Conservation (phyloP, 2,329 filamentous ascomycete species). For the Colletotrichum cereale region DNA sequence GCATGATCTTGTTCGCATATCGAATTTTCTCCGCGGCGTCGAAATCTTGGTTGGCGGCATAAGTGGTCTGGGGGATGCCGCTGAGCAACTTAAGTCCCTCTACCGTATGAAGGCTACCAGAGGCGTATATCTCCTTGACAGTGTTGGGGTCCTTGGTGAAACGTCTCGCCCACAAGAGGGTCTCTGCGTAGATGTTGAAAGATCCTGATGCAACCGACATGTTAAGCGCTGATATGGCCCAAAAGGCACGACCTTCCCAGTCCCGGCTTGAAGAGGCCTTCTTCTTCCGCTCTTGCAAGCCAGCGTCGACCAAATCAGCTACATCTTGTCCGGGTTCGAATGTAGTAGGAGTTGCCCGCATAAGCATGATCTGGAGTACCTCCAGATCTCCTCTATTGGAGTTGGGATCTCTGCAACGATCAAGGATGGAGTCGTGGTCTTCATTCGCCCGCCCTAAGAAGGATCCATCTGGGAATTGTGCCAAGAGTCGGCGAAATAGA, state of each 20-base stretch:
- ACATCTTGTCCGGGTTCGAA: too few relatives aligned
- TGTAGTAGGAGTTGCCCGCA: not conserved
- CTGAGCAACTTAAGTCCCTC: conserved; percentile 11
- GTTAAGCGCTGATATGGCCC: conserved; percentile 45
- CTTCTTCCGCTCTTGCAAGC: conserved; percentile 41
- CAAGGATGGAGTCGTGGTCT: not conserved
- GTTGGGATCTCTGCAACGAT: not conserved
- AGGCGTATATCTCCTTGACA: conserved; percentile 41
- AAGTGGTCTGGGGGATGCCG: not conserved
- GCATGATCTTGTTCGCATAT: conserved; percentile 10
- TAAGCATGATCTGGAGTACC: not conserved
- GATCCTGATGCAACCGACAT: conserved; percentile 46
- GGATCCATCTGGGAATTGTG: not conserved
- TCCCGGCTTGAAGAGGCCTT: conserved; percentile 44
- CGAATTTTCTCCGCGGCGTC: not conserved
- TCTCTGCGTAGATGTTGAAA: conserved; percentile 43
- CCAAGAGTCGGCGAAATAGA: conserved; percentile 3
- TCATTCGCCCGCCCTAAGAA: not conserved
- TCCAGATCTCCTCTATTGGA: conserved; percentile 4
- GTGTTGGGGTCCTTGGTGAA: conserved; percentile 47
- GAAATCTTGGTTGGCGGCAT: not conserved
- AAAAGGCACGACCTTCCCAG: conserved; percentile 43
- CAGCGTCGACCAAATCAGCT: not conserved
- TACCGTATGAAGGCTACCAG: not conserved
- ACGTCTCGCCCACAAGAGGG: conserved; percentile 47